A percentile compares a stretch with the other conserved stretches of the same genome.
These are phyloP conservation scores for Colletotrichum paranaense DNA, from an alignment of 2,329 filamentous ascomycete genomes.

Conservation along the genomic window DNA sequence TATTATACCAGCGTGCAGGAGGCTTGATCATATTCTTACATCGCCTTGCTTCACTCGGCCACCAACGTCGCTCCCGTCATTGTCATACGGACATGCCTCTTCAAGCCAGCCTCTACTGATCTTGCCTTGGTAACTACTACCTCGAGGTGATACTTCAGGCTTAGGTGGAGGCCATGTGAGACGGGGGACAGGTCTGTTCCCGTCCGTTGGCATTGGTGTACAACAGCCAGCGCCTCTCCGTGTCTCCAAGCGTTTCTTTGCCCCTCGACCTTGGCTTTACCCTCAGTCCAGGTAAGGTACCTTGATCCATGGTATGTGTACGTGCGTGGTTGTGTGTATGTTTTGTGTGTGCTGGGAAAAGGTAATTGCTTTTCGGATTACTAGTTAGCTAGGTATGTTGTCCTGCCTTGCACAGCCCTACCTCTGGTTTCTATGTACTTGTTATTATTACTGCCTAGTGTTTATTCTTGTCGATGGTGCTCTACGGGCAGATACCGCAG, in stretches of 20 bases:
- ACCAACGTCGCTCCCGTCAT: neutral
- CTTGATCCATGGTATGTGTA: neutral
- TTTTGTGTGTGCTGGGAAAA: neutral
- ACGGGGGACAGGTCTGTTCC: neutral
- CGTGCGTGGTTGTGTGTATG: neutral
- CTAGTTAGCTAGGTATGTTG: neutral
- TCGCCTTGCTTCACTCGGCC: neutral
- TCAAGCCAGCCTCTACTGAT: neutral
- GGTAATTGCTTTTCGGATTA: neutral
- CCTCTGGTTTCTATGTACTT: neutral
- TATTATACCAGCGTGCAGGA: neutral
- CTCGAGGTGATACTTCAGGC: neutral
- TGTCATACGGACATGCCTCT: neutral
- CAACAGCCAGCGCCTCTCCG: constrained; percentile 2
- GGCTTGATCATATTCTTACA: neutral
- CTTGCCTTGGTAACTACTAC: too few relatives aligned
- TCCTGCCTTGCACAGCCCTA: neutral
- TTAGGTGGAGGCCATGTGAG: neutral
- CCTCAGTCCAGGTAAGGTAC: neutral
- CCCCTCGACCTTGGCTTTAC: neutral
- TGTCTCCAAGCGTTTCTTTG: neutral
- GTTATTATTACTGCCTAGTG: neutral
- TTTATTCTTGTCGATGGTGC: neutral
- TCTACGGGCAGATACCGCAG: neutral
- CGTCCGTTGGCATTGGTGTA: constrained; percentile 1